Conservation (phyloP, 75 land plant species). For the Picea glauca region DNA sequence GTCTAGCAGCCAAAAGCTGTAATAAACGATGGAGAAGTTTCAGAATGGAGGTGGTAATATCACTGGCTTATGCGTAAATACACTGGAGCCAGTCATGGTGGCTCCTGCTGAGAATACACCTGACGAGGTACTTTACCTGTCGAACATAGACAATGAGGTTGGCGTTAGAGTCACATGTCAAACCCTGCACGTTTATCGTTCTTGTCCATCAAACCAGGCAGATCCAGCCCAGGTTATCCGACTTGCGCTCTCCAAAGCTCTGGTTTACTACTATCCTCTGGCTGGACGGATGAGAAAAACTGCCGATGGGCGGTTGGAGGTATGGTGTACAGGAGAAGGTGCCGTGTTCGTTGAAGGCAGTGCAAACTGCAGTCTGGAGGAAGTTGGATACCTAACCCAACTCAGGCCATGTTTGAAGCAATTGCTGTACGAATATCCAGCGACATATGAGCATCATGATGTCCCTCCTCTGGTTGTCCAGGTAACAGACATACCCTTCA, state of each 20-base stretch:
- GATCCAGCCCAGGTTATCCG: conserved; percentile 45
- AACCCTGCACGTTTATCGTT: conserved; percentile 39
- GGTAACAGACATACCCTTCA: conserved; percentile 25
- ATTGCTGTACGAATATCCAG: conserved; percentile 76
- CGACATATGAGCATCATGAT: conserved; percentile 58
- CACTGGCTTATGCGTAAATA: too few species aligned
- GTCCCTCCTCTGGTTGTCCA: conserved; percentile 73
- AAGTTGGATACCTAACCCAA: conserved; percentile 62
- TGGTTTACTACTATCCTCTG: conserved; percentile 71
- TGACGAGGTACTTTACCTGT: conserved; percentile 65
- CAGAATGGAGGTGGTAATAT: too few species aligned
- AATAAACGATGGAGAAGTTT: too few species aligned
- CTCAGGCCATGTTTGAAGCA: conserved; percentile 64
- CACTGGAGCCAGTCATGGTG: conserved; percentile 46
- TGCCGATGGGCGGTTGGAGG: conserved; percentile 58
- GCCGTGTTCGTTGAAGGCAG: conserved; percentile 83
- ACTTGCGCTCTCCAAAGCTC: conserved; percentile 54
- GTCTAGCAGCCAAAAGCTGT: too few species aligned
- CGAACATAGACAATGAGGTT: conserved; percentile 75
- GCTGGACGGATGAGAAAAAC: conserved; percentile 81
- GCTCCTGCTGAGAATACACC: conserved; percentile 50
- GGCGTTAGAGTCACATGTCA: conserved; percentile 50
- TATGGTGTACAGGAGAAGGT: conserved; percentile 71
- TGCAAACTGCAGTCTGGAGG: conserved; percentile 51
- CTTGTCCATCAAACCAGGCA: conserved; percentile 27